Base-by-base conservation (phyloP, 2,329 filamentous ascomycete genomes). In the Scytalidium lignicola region DNA sequence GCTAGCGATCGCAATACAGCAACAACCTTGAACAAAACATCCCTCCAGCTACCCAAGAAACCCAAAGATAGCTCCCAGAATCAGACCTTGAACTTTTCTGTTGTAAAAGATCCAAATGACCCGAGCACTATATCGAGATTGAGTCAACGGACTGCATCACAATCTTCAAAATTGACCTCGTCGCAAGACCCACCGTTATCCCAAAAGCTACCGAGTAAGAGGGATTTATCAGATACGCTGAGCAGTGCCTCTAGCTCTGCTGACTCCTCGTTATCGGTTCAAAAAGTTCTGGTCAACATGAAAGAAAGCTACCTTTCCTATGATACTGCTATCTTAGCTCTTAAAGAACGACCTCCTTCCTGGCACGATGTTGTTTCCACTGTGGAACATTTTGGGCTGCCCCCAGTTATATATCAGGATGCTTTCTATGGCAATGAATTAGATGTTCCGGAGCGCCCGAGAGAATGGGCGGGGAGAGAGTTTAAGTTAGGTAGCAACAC, bases 381-480 rank as follows among this genome's bases (percentile, higher is more conserved):
- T 1, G 75, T 90, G 64, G 67, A 74, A 56, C 64, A 73, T n/a
- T 67, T 74, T 50, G 75, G 75, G 12, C 68, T 83, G 8, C 86
- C 87, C 0, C 74, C 84, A 50, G 77, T 87, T 13, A 78, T 96
- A 44, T 95, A 96, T 55, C 88, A 90, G 65, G 84, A 90, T 62
- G 85, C 91, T 0, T 91, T 85, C 61, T 97, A 96, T 63, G 88
- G 90, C 58, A 76, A 88, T 22, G 89, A 95, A 53, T 76, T 75
- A 45, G 93, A 97, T 67, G 86, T 96, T 0, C 90, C 91, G 12
- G 77, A 85, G 37, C 79, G 85, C 47, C 68, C 77, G 26, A 78
- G 89, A 47, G 90, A 96, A 66, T 97, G 96, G 68, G 92, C 88
- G 6, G 92, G 92, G 3, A 83, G 83, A 57, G 88, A 95, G 58